A percentile compares a stretch with the other conserved stretches of the same genome.
Evolutionary conservation across 805 yeast species (phyloP).

Genomic region (Wickerhamomyces tratensis): DNA sequence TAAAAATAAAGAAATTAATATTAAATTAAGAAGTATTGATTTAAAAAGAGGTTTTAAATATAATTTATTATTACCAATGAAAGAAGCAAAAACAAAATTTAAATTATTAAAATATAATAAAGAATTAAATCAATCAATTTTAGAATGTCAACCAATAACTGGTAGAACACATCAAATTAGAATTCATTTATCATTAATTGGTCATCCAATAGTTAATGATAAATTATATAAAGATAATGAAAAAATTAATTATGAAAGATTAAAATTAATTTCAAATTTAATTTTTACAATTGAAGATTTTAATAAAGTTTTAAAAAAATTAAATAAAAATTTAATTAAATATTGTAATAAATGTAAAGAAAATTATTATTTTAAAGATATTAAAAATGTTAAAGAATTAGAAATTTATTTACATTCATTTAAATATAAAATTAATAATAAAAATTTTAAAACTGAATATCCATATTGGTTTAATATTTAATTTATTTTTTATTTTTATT

Average conservation of each 20-base stretch:
- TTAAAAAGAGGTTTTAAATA: conserved; percentile 64
- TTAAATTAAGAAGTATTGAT: conserved; percentile 57
- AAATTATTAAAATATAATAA: conserved; percentile 59
- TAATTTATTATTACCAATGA: conserved; percentile 30
- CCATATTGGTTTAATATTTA: conserved; percentile 38
- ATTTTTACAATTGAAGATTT: conserved; percentile 6
- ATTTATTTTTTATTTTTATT: too few species aligned
- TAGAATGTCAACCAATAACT: conserved; percentile 76
- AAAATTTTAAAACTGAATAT: conserved; percentile 27
- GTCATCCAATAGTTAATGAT: conserved; percentile 86
- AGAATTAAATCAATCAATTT: conserved; percentile 47
- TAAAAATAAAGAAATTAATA: too few species aligned
- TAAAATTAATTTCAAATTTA: conserved; percentile 31
- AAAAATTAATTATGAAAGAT: conserved; percentile 27
- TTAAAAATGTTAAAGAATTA: conserved; percentile 18
- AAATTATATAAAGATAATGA: conserved; percentile 56
- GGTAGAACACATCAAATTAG: conserved; percentile 96
- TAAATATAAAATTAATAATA: conserved; percentile 22
- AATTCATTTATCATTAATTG: conserved; percentile 85
- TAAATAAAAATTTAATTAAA: too few species aligned
- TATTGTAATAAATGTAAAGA: conserved; percentile 11
- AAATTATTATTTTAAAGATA: conserved; percentile 17
- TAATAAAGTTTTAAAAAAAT: conserved; percentile 19
- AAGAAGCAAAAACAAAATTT: conserved; percentile 69
- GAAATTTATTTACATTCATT: conserved; percentile 23